Conservation (phyloP, 2,329 filamentous ascomycete species). For the Cladophialophora yegresii region DNA sequence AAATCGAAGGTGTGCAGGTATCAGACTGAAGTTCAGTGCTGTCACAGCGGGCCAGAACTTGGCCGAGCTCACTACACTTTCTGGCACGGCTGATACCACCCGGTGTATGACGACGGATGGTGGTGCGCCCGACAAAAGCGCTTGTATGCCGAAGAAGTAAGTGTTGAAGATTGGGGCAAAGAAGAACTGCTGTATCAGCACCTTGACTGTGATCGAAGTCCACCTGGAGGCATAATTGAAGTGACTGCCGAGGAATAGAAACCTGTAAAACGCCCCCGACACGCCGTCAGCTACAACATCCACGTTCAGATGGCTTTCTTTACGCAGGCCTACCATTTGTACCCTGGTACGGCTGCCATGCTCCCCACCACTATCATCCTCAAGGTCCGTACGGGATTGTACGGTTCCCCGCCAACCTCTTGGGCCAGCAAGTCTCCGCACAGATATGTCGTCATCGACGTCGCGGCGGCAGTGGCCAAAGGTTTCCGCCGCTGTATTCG, state of each 20-base stretch:
- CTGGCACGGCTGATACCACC: slow-evolving; percentile 72
- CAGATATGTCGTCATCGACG: slow-evolving; percentile 75
- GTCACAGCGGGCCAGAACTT: slow-evolving; percentile 89
- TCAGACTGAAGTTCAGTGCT: slow-evolving; percentile 79
- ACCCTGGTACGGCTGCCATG: slow-evolving; percentile 72
- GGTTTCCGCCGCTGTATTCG: slow-evolving; percentile 71
- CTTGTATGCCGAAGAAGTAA: slow-evolving; percentile 81
- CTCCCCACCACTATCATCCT: slow-evolving; percentile 74
- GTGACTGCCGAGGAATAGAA: slow-evolving; percentile 73
- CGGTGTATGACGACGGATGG: slow-evolving; percentile 67
- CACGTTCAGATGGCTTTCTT: not conserved
- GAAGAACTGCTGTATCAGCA: slow-evolving; percentile 73
- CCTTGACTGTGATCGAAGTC: slow-evolving; percentile 73
- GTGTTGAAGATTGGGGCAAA: slow-evolving; percentile 83
- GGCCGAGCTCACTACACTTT: slow-evolving; percentile 73
- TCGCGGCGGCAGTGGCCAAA: slow-evolving; percentile 74
- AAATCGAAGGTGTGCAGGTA: slow-evolving; percentile 75
- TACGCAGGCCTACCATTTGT: slow-evolving; percentile 66
- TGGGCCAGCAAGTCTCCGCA: slow-evolving; percentile 45
- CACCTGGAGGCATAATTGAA: slow-evolving; percentile 81
- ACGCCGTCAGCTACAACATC: not conserved
- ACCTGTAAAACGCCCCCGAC: slow-evolving; percentile 53
- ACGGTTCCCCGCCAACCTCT: slow-evolving; percentile 49
- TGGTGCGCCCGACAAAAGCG: slow-evolving; percentile 69
- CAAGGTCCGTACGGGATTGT: slow-evolving; percentile 68